These are phyloP conservation scores for Leavenworthia alabamica DNA, from an alignment of 345 rosid genomes.

Conservation along the genomic window DNA sequence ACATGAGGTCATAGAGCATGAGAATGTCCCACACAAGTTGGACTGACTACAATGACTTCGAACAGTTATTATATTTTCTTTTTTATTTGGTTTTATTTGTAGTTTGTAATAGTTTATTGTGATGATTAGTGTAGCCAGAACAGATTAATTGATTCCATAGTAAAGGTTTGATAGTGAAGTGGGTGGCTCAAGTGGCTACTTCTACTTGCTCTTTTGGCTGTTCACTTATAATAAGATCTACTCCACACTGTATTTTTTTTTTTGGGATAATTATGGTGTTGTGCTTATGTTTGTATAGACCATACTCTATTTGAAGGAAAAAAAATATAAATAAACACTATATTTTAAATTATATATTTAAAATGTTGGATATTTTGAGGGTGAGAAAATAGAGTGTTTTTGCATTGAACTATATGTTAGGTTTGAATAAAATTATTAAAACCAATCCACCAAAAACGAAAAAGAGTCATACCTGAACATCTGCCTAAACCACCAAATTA, in stretches of 20 bases:
- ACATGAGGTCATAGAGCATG: not conserved
- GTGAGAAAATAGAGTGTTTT: not conserved
- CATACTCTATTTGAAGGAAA: not conserved
- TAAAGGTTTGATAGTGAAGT: not conserved
- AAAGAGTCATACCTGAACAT: constrained; percentile 27
- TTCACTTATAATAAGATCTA: not conserved
- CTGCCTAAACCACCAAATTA: constrained; percentile 23
- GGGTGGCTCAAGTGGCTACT: not conserved
- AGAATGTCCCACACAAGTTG: not conserved
- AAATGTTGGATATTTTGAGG: not conserved
- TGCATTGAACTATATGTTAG: constrained; percentile 18
- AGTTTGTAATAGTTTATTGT: not conserved
- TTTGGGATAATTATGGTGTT: not conserved
- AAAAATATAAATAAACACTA: not conserved
- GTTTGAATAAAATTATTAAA: constrained; percentile 22
- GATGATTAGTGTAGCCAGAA: not conserved
- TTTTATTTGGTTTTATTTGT: not conserved
- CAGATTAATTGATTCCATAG: not conserved
- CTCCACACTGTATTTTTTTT: not conserved
- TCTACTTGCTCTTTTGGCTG: not conserved
- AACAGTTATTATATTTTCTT: not conserved
- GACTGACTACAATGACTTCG: not conserved
- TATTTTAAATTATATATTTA: not conserved
- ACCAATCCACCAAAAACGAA: constrained; percentile 16
- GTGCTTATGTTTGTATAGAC: not conserved